Base-by-base conservation (phyloP, 2,329 filamentous ascomycete genomes). In the Exophiala bonariae region DNA sequence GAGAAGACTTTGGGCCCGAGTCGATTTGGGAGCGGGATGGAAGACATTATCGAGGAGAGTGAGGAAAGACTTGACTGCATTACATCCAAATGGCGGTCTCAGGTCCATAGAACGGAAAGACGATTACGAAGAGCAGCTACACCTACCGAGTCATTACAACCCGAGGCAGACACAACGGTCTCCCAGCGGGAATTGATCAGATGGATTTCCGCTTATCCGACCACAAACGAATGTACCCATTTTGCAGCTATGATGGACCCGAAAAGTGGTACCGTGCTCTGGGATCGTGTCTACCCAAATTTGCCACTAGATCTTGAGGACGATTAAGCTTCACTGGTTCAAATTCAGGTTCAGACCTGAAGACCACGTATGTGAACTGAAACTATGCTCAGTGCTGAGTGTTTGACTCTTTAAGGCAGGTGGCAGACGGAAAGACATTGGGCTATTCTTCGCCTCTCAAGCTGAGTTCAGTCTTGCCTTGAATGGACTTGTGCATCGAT, bases 201-300 rank as follows among this genome's bases (percentile, higher is more conserved):
- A 9, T 80, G 79, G 79, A 64, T 81, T 7, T 65, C 66, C 17
- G 65, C 64, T 11, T 77, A 73, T 49, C 80, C 80, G 0, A 76
- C 77, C 3, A 72, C 72, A 13, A 83, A 82, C 56, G 75, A 80
- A 45, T 69, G 67, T 28, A 82, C 79, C 2, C 80, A 85, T 62
- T 84, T 77, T 62, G 72, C 74, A 3, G 72, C 73, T 16, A 63
- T 84, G 20, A 74, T 85, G 73, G 80, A 83, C 63, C 75, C 80
- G 3, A 60, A 50, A 4, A 61, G 60, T 11, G 78, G 79, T 0
- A 63, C 64, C 10, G 64, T 82, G 17, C 59, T 65, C 11, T 81
- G 75, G 72, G 56, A 73, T n/a, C 57, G 55, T 10, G 57, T 59
- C 19, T 71, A 63, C 42, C 22, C 39, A 17, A 42, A 47, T 39